These are phyloP conservation scores for Rhodamnia rubescens DNA, from an alignment of 345 rosid genomes.

Conservation along the genomic window DNA sequence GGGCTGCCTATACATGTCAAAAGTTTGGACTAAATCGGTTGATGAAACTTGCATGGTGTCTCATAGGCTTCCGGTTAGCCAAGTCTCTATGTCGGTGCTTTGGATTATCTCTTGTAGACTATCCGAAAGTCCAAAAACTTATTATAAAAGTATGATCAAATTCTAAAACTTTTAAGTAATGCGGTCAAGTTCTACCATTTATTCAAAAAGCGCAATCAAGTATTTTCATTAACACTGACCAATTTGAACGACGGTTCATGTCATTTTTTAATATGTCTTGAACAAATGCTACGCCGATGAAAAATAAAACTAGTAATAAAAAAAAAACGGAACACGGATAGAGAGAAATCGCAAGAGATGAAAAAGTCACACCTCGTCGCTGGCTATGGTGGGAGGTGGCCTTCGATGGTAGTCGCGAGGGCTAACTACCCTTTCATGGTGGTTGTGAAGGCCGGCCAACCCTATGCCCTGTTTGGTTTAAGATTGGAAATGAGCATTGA, in stretches of 20 bases:
- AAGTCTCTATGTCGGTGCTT: not conserved
- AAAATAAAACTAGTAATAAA: fast-evolving
- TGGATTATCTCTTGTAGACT: not conserved
- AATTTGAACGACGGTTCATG: fast-evolving
- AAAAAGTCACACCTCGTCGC: not conserved
- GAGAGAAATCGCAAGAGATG: not conserved
- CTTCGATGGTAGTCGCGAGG: not conserved
- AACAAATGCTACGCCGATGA: not conserved
- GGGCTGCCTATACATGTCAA: not conserved
- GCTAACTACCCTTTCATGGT: not conserved
- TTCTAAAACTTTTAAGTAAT: not conserved
- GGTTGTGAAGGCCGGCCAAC: not conserved
- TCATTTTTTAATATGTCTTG: not conserved
- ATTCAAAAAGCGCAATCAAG: not conserved
- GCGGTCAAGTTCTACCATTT: not conserved
- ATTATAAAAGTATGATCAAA: not conserved
- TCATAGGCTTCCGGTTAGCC: not conserved
- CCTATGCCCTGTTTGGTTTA: too few relatives aligned
- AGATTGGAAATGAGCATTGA: too few relatives aligned
- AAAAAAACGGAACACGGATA: not conserved
- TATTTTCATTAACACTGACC: not conserved
- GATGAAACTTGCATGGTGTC: not conserved
- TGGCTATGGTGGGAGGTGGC: not conserved
- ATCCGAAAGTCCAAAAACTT: not conserved
- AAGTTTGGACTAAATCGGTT: not conserved